These are phyloP conservation scores for Cadophora luteo-olivacea DNA, from an alignment of 2,329 filamentous ascomycete genomes.

Conservation along the genomic window DNA sequence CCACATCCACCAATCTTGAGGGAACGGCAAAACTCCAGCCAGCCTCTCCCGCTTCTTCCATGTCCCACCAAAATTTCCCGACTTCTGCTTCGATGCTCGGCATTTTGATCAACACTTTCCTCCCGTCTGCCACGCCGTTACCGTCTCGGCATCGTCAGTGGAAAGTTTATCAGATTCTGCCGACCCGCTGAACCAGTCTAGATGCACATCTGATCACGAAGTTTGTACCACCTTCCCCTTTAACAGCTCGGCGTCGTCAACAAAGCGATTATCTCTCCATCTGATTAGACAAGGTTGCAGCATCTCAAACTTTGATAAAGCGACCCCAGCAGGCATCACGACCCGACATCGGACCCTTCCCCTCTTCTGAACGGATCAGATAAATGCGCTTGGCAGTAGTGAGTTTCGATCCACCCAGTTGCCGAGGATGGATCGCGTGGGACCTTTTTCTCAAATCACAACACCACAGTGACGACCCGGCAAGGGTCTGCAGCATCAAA, in stretches of 20 bases:
- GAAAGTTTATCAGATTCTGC: not conserved
- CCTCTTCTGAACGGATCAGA: conserved; percentile 28
- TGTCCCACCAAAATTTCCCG: not conserved
- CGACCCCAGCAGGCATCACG: not conserved
- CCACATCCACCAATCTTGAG: not conserved
- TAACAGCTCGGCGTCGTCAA: not conserved
- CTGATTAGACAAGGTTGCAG: conserved; percentile 13
- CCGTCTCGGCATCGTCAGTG: conserved; percentile 1
- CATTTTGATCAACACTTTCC: not conserved
- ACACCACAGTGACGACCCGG: conserved; percentile 3
- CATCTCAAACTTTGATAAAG: conserved; percentile 6
- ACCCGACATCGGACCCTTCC: conserved; percentile 24
- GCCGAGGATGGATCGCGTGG: not conserved
- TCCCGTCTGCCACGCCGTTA: not conserved
- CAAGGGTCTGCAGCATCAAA: not conserved
- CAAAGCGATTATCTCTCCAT: conserved; percentile 33
- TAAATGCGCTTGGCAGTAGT: conserved; percentile 34
- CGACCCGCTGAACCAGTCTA: not conserved
- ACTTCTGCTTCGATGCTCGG: not conserved
- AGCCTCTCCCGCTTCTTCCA: not conserved
- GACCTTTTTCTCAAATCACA: not conserved
- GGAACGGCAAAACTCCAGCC: not conserved
- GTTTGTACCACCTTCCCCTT: conserved; percentile 19
- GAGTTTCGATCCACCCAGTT: not conserved
- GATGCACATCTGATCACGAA: not conserved